Base-by-base conservation (phyloP, 139 green algal genomes). In the Coelastrella sp. region DNA sequence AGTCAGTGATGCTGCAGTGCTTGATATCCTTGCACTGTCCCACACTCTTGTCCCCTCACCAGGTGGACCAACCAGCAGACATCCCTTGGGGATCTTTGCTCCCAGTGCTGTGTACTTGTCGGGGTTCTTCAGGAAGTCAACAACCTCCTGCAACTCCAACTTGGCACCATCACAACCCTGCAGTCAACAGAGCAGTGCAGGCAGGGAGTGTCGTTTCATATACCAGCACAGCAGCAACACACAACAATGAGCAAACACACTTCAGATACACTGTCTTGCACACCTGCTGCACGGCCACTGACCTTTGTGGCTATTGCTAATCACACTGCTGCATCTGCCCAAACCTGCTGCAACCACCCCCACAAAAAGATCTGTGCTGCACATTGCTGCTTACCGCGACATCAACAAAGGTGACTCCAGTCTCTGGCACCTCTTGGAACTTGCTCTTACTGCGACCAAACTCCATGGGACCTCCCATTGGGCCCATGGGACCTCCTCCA, bases 361-460 rank as follows among this genome's bases (percentile, higher is more conserved):
- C n/a, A n/a, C n/a, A n/a, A n/a, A n/a, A n/a, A n/a, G n/a, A n/a
- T n/a, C n/a, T n/a, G n/a, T n/a, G n/a, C n/a, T n/a, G n/a, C n/a
- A n/a, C n/a, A n/a, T n/a, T n/a, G n/a, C n/a, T n/a, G 27, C 92
- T 91, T 69, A 95, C 92, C 79, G 96, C 97, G 15, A 99, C 97
- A 85, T 99, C 97, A 45, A 86, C 93, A 86, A 99, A 99, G n/a
- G 87, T 95, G 34, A 99, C 93, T 45, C 98, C 98, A 4, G 98
- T 99, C 93, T 99, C 98, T 0, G 96, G 96, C 68, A 98, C 94
- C 90, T 99, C 98, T 94, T 99, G 97, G 91, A 99, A 99, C 94
- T 99, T 99, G 86, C 90, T 96, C 93, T 99, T 99, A 84, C 88
- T 95, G 84, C 93, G 93, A 37, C 95, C 97, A 92, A 99, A 99